Evolutionary conservation across 352 stramenopile species (phyloP).

Genomic region (Phytophthora boehmeriae): DNA sequence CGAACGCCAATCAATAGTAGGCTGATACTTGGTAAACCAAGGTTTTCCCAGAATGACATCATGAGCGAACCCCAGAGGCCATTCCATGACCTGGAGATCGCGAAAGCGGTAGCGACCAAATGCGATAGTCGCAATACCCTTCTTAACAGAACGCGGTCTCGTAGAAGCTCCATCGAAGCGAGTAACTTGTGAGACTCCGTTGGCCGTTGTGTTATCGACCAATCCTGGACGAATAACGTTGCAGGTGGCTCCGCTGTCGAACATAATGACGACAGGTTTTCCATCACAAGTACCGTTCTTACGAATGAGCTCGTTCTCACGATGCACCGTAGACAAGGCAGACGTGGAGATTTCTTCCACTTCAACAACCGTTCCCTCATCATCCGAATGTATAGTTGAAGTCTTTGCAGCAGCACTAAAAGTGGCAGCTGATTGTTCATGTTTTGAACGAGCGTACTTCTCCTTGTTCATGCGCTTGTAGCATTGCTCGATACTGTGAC

Average conservation of each 20-base stretch:
- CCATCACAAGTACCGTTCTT: constrained; percentile 16
- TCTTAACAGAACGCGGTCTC: constrained; percentile 1
- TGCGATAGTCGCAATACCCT: background rate
- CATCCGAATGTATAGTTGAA: constrained; percentile 1
- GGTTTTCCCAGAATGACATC: constrained; percentile 24
- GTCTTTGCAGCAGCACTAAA: constrained; percentile 6
- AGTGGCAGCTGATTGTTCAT: constrained; percentile 12
- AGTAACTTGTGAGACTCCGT: constrained; percentile 16
- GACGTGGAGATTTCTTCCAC: constrained; percentile 7
- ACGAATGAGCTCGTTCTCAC: constrained; percentile 17
- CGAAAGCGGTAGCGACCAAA: constrained; percentile 8
- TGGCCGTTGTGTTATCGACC: constrained; percentile 1
- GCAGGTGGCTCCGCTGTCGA: constrained; percentile 19
- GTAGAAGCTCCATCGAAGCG: constrained; percentile 9
- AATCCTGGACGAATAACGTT: constrained; percentile 17
- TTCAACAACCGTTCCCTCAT: constrained; percentile 7
- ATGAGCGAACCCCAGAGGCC: constrained; percentile 9
- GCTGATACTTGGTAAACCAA: constrained; percentile 20
- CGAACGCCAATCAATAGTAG: constrained; percentile 13
- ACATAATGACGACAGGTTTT: constrained; percentile 19
- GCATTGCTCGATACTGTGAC: constrained; percentile 18
- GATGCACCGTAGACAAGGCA: constrained; percentile 1
- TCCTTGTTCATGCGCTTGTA: constrained; percentile 12
- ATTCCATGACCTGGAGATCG: constrained; percentile 16
- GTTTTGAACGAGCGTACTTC: constrained; percentile 2